Evolutionary conservation across 139 green algal genomes (phyloP), one percentile per base, ranked within the genome.

Genomic region (Micractinium conductrix): DNA sequence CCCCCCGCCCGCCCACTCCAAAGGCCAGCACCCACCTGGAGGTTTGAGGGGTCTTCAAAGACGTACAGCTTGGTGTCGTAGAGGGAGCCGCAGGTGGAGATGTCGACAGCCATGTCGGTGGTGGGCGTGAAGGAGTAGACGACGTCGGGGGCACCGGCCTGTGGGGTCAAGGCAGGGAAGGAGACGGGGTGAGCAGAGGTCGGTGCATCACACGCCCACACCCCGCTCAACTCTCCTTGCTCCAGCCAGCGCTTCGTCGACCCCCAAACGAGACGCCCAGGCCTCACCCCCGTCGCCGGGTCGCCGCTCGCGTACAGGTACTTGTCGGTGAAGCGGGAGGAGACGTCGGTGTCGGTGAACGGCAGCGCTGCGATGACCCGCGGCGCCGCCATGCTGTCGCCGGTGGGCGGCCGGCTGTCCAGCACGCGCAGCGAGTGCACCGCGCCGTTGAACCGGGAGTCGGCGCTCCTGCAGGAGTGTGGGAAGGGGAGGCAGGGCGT

Each of bases 11-110:
- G 53, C 2, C 53, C 53, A 62, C 53, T 21, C n/a, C n/a, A n/a
- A n/a, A 62, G 19, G 8, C 63, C 24, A 4, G 24, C 60, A 12
- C 60, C 3, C n/a, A 53, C 79, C 65, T 78, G 65, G 45, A 50
- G 33, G 79, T 78, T 55, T 33, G 28, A 10, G 35, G 79, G 79
- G 79, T 84, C 79, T 33, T 78, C 53, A 42, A 78, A 72, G 22
- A 87, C 5, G 72, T 58, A 75, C 0, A 91, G 72, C 37, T 86
- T 88, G 2, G 90, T 94, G 86, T 94, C 91, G 72, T 83, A 93
- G 6, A 72, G 43, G 4, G 86, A 92, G 80, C 90, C 91, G 60
- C 91, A 94, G 22, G 88, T 92, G 80, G 48, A 85, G 33, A 92
- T 65, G 40, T 74, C 74, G 2, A 93, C 80, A 0, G 74, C 71